Evolutionary conservation across 176 grass and related monocot genomes (phyloP), one percentile per base, ranked within the genome.

Genomic region (Hordeum marinum): DNA sequence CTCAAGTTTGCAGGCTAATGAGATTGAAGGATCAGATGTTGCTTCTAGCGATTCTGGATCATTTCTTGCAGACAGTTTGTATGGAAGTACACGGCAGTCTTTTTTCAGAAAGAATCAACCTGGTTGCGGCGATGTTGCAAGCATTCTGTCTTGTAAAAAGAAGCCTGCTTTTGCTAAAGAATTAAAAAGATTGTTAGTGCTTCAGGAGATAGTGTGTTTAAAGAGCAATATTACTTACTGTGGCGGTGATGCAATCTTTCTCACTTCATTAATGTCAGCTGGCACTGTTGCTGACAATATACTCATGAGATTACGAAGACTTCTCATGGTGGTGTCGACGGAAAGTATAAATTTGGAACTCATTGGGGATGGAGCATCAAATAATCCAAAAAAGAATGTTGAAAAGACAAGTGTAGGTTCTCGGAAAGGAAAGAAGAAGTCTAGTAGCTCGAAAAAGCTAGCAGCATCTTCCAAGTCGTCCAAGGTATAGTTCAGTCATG

Each of bases 341-440:
- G 91, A 94, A 75, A 95, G 91, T 85, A 95, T 80, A 86, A 98
- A 94, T 88, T 79, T 89, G 78, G 93, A 95, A 88, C 96, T 98
- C 82, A 87, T 95, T 85, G 96, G 74, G 80, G 96, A 94, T 77
- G 80, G 80, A 92, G 78, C 73, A 54, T 78, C 80, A 77, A 87
- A 91, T 71, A 46, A 48, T 52, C 46, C 78, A 3, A 85, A 87
- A 81, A 90, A 91, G 77, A 87, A 62, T 89, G 62, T 87, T 43
- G 89, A 87, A 31, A 95, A 87, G 75, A 74, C 37, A 43, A 84
- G 37, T 45, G 80, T 68, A 68, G 29, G 85, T 77, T 85, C 85
- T 90, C 88, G 85, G 32, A 95, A 95, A 95, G 96, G 93, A 80
- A 98, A 95, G 86, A 93, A 95, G 26, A 98, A 90, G 71, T 80